Base-by-base conservation (phyloP, 768 basidiomycete species). In the Termitomyces sp. region DNA sequence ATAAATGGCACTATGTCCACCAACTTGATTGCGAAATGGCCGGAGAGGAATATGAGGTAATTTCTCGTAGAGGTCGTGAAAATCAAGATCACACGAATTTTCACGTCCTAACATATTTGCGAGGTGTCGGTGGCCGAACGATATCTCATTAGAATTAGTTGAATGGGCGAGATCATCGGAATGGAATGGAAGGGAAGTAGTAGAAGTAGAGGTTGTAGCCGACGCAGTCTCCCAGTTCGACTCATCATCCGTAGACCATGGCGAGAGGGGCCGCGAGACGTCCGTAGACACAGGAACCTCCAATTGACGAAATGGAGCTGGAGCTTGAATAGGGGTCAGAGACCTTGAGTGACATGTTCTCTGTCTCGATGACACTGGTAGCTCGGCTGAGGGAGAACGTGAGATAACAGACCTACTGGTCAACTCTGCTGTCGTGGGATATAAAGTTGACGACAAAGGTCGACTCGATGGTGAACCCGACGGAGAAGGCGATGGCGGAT, bases 21-120 rank as follows among this genome's bases (percentile, higher is more conserved):
- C 97, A 32, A 99, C 97, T 73, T 98, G 95, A 65, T 99, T 97
- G 50, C 92, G 86, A 74, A 98, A 99, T 5, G 97, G 97, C 49
- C 90, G 86, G 8, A 99, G 76, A 35, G 95, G 96, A 49, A 99
- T 94, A 58, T 94, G 92, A 1, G 90, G 91, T 45, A 92, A 73
- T 59, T 79, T 79, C 54, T 84, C 85, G 58, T 86, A 77, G 13
- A 82, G 74, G 24, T 55, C 56, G 30, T 56, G 40, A 43, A 78
- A 63, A 55, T 81, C 75, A 55, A 76, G 66, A 51, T 78, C 70
- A 61, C 77, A 50, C 33, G 49, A 45, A 46, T 59, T 35, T 33
- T 41, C 53, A 51, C 58, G 41, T 36, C 53, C 54, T 16, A 35
- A 36, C 36, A 35, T 43, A 45, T 51, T 54, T n/a, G 36, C 40